Evolutionary conservation across 495 filamentous ascomycete species (phyloP).

Genomic region (Friedmanniomyces endolithicus): DNA sequence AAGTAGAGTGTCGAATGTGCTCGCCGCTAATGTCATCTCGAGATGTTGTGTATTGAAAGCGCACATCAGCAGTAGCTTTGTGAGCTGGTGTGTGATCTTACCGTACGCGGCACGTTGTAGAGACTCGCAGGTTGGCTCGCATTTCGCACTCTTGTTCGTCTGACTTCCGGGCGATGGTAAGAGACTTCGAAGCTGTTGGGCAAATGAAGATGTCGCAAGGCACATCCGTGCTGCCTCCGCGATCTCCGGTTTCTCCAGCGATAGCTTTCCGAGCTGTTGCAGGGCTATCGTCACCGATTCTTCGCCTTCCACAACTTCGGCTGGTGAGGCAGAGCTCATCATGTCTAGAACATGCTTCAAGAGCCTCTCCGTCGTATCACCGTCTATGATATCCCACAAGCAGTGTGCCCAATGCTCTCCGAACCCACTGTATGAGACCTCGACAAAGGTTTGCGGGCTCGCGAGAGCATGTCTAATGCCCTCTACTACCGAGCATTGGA

Average conservation of each 20-base stretch:
- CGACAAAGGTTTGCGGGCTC: not conserved
- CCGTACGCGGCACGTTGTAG: not conserved
- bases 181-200: not conserved
- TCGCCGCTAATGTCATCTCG: not conserved
- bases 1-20: not conserved
- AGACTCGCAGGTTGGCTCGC: not conserved
- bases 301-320: conserved; percentile 29
- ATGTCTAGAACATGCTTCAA: conserved; percentile 4
- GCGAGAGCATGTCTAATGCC: conserved; percentile 2
- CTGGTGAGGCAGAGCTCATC: not conserved
- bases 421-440: not conserved
- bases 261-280: not conserved
- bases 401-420: not conserved
- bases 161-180: not conserved
- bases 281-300: not conserved
- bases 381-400: not conserved
- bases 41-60: not conserved
- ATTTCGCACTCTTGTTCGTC: not conserved
- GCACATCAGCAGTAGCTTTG: not conserved
- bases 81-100: not conserved
- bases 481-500: conserved; percentile 3
- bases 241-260: not conserved
- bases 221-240: not conserved
- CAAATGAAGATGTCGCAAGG: not conserved
- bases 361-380: not conserved